Percentiles rank a stretch among this genome's conserved stretches.
Evolutionary conservation across 371 early-diverging fungal genomes (phyloP).

Genomic region (Coemansia sp.): DNA sequence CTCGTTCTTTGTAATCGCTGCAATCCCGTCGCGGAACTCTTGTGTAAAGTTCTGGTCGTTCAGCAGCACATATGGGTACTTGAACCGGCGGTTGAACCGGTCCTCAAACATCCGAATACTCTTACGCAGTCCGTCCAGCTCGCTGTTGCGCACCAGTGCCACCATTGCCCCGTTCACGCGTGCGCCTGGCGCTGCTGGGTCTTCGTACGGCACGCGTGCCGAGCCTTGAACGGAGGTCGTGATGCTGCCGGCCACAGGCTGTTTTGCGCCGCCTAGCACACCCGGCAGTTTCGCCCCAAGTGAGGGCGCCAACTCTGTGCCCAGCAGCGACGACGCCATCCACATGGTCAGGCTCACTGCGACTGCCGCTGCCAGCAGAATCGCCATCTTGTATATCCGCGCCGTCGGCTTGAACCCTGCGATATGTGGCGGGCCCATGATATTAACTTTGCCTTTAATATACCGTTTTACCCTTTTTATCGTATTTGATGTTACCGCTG

Average conservation of each 20-base stretch:
- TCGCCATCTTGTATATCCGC: slow-evolving; percentile 34
- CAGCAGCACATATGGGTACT: slow-evolving; percentile 92
- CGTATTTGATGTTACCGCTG: not conserved
- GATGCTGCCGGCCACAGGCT: too few species aligned
- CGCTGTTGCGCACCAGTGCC: slow-evolving; percentile 72
- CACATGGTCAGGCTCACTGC: slow-evolving; percentile 27
- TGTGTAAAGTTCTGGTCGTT: slow-evolving; percentile 83
- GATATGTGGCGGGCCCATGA: slow-evolving; percentile 29
- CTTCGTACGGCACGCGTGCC: slow-evolving; percentile 46
- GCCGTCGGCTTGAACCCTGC: slow-evolving; percentile 43
- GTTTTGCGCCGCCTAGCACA: not conserved
- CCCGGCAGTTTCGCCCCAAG: slow-evolving; percentile 1
- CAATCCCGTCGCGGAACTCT: slow-evolving; percentile 69
- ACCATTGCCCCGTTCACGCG: slow-evolving; percentile 66
- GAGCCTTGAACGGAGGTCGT: not conserved
- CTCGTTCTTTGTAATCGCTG: slow-evolving; percentile 62
- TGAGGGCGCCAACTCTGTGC: not conserved
- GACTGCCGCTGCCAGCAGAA: slow-evolving; percentile 16
- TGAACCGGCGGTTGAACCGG: slow-evolving; percentile 78
- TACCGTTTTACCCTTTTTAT: not conserved
- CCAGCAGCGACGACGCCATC: slow-evolving; percentile 24
- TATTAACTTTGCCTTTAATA: not conserved
- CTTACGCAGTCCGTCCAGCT: slow-evolving; percentile 65
- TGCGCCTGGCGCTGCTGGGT: slow-evolving; percentile 44
- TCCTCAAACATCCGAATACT: slow-evolving; percentile 80